These are phyloP conservation scores for Calonectria multiphialidica DNA, from an alignment of 2,329 filamentous ascomycete genomes.

Conservation along the genomic window DNA sequence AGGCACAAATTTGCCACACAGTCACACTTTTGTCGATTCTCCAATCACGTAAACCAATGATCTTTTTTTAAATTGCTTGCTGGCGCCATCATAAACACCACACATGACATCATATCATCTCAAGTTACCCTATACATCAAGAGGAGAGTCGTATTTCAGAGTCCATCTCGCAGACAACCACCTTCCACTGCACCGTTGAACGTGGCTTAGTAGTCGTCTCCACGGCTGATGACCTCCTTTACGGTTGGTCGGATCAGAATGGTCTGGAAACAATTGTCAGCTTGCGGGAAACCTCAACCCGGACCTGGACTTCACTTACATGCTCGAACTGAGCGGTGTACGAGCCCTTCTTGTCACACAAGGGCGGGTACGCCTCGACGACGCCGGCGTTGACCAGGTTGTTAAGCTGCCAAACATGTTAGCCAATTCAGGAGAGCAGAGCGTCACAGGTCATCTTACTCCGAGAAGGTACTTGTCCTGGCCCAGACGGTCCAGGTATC, in stretches of 20 bases:
- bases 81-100: neutral
- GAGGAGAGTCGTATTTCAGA: constrained; percentile 46
- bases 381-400: constrained; percentile 86
- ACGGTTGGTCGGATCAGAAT: constrained; percentile 83
- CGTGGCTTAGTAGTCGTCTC: constrained; percentile 80
- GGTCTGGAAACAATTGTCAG: constrained; percentile 61
- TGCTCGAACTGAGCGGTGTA: constrained; percentile 97
- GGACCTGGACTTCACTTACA: constrained; percentile 66
- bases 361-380: constrained; percentile 89
- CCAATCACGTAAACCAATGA: neutral
- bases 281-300: neutral
- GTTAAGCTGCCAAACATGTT: constrained; percentile 72
- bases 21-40: neutral
- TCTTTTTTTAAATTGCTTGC: neutral
- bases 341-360: constrained; percentile 92
- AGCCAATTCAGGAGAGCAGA: constrained; percentile 30
- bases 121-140: constrained; percentile 30
- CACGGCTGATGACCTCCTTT: constrained; percentile 89
- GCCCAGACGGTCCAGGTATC: constrained; percentile 92
- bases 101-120: neutral
- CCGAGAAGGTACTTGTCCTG: constrained; percentile 95
- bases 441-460: constrained; percentile 61
- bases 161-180: constrained; percentile 34
- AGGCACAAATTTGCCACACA: neutral
- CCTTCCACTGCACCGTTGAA: neutral